A percentile compares a stretch with the other conserved stretches of the same genome.
Conservation (phyloP, 352 stramenopile species). For the Phytophthora hybrid region DNA sequence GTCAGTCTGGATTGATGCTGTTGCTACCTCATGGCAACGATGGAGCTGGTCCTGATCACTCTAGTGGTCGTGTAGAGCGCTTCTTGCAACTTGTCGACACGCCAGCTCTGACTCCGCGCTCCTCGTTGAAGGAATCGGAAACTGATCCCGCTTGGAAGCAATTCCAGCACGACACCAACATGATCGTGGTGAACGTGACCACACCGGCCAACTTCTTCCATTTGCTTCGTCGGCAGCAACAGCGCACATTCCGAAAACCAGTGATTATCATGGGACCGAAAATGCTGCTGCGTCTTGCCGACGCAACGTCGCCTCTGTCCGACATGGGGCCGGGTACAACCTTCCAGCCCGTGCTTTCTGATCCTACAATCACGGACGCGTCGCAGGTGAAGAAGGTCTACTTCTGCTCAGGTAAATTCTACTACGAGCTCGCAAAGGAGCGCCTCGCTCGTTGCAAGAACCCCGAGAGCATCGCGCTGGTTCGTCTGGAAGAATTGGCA, state of each 20-base stretch:
- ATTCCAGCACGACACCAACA: constrained; percentile 82
- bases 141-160: constrained; percentile 53
- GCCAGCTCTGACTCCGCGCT: constrained; percentile 53
- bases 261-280: constrained; percentile 83
- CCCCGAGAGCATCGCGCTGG: constrained; percentile 65
- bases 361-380: constrained; percentile 54
- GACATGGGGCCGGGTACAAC: constrained; percentile 64
- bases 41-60: constrained; percentile 89
- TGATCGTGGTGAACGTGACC: constrained; percentile 86
- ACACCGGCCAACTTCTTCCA: constrained; percentile 98
- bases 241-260: constrained; percentile 78
- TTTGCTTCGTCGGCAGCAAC: constrained; percentile 92
- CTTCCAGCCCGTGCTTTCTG: constrained; percentile 77
- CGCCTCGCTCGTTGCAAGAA: constrained; percentile 55
- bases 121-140: constrained; percentile 40
- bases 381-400: constrained; percentile 74
- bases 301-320: constrained; percentile 71
- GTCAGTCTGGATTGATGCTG: constrained; percentile 84
- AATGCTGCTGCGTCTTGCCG: constrained; percentile 72
- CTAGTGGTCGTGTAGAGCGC: constrained; percentile 80
- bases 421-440: constrained; percentile 85
- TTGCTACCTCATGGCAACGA: constrained; percentile 91
- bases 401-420: constrained; percentile 89
- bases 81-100: constrained; percentile 91
- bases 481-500: constrained; percentile 85